Base-by-base conservation (phyloP, 208 protist species). In the Leishmania tropica region DNA sequence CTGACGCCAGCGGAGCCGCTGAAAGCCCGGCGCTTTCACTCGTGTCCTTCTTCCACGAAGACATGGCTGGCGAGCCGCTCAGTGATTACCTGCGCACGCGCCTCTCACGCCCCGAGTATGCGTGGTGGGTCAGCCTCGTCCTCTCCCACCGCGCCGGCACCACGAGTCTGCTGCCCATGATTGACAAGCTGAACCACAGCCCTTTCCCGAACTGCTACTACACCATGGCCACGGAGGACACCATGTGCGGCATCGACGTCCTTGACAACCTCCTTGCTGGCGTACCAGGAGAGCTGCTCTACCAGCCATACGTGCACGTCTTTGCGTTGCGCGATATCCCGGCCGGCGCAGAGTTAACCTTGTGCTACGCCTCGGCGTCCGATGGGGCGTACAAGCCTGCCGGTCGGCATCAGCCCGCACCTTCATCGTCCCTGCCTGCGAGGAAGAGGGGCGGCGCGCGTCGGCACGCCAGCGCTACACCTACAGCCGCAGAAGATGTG, bases 201-300 rank as follows among this genome's bases (percentile, higher is more conserved):
- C 87, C 90, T 24, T 76, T 90, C 65, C 94, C 94, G 13, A 97
- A 97, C 83, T 92, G 89, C 81, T 91, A 93, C 85, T 96, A 94
- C 85, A 95, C 92, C 13, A 96, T 97, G 92, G 85, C 87, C 28
- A 91, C 87, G 13, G 87, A 86, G 70, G 83, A 83, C 37, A 88
- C 79, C 51, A 85, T 96, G 64, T 95, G 91, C 75, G 92, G 94
- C 31, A 78, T 97, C 35, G 94, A 97, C 77, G 86, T 96, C 11
- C 82, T 97, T 67, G 92, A 97, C 74, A 97, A 97, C 87, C 58
- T 96, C n/a, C 40, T 97, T 7, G 94, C 94, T n/a, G 94, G 94
- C n/a, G 94, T 97, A 37, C 85, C 85, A 11, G 84, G 56, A 37
- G 84, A 88, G 31, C 85, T 93, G 72, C 81, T 96, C 11, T 94